Base-by-base conservation (phyloP, 169 alveolate species). In the Plasmodium vivax region DNA sequence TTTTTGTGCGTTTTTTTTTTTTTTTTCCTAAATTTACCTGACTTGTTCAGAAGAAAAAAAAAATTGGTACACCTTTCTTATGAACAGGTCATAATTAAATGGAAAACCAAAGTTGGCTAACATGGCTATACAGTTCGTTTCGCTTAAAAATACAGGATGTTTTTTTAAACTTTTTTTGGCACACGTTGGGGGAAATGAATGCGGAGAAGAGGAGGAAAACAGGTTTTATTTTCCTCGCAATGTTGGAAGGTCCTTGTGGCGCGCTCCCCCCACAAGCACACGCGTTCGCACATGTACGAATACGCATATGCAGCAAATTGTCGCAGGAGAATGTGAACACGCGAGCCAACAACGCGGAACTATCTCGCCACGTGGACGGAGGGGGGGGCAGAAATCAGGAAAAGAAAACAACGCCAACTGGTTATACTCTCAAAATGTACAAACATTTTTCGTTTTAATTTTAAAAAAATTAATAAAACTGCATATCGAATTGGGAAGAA, bases 11-110 rank as follows among this genome's bases (percentile, higher is more conserved):
- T 34, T 19, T 79, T 79, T 79, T 27, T 79, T 36, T 34, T 58
- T 79, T 79, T 38, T 36, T 79, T 79, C 6, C 19, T 27, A 47
- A 47, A 47, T 36, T 16, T 79, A 79, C 41, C 41, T n/a, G 41
- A 77, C 68, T 30, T 34, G 27, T 41, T 41, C 71, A 77, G 14
- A 77, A 79, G 43, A 79, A 79, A 79, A 79, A 79, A 79, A 79
- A 79, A 79, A 79, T 79, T 79, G 16, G 54, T 45, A 79, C 84
- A 79, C 32, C 36, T 75, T 75, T 75, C 47, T 79, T 79, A 34
- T 79, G 45, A 79, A 79, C 36, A 36, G 1, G 68, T 16, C 32
- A 79, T 79, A 79, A 38, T 36, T 79, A 38, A 41, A 19, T 38
- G 7, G 41, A 79, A 47, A 19, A 19, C 19, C 30, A 62, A 27